These are phyloP conservation scores for Abrus pulchellus DNA, from an alignment of 306 rosid species.

Conservation along the genomic window DNA sequence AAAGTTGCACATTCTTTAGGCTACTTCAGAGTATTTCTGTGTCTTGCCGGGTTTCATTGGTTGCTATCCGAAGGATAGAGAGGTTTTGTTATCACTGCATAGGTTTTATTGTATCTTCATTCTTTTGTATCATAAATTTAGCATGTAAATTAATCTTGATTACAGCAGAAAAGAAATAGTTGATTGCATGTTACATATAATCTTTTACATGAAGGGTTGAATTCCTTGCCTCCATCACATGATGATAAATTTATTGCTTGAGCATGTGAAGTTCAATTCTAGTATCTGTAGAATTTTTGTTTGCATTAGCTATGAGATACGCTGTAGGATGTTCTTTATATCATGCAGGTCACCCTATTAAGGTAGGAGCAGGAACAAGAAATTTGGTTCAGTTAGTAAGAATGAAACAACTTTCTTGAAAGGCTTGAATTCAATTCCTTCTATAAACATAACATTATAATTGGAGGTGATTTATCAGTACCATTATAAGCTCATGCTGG, in stretches of 20 bases:
- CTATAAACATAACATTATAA: too few relatives aligned
- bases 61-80: slow-evolving; percentile 81
- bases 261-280: neutral
- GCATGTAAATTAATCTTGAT: slow-evolving; percentile 52
- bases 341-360: too few relatives aligned
- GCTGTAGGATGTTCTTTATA: too few relatives aligned
- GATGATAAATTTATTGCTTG: neutral
- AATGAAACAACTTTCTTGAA: too few relatives aligned
- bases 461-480: neutral
- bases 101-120: slow-evolving; percentile 47
- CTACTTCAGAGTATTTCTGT: slow-evolving; percentile 55
- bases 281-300: too few relatives aligned
- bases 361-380: too few relatives aligned
- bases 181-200: slow-evolving; percentile 9
- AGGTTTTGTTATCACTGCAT: slow-evolving; percentile 49
- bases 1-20: slow-evolving; percentile 78
- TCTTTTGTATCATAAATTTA: slow-evolving; percentile 47
- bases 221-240: slow-evolving; percentile 10
- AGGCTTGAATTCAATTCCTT: too few relatives aligned
- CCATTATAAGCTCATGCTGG: too few relatives aligned
- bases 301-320: too few relatives aligned
- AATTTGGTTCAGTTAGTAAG: too few relatives aligned
- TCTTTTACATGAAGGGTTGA: neutral
- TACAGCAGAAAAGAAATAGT: slow-evolving; percentile 32
- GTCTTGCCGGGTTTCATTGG: slow-evolving; percentile 55